Percentiles rank a stretch among this genome's conserved stretches.
These are phyloP conservation scores for Mucor ambiguus DNA, from an alignment of 371 early-diverging fungal genomes.

Conservation along the genomic window DNA sequence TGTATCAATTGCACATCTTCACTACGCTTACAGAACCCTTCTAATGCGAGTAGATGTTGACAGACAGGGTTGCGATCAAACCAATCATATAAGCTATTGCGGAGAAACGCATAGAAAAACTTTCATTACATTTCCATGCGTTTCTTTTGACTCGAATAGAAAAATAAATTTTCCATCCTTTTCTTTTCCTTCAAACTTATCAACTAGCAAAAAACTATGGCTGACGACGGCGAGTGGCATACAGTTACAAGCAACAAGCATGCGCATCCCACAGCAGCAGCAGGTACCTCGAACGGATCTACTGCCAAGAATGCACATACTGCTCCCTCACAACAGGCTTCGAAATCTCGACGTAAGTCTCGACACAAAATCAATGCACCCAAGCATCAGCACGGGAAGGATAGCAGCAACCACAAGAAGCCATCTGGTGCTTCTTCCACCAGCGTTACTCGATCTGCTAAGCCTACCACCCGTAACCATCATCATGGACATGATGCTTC, in stretches of 20 bases:
- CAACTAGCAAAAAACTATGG: constrained; percentile 10
- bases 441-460: not conserved
- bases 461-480: not conserved
- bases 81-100: not conserved
- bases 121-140: not conserved
- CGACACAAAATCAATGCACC: constrained; percentile 4
- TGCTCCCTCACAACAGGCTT: not conserved
- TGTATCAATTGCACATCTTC: not conserved
- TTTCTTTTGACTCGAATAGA: not conserved
- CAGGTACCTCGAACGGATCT: not conserved
- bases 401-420: not conserved
- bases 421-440: not conserved
- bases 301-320: not conserved
- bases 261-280: not conserved
- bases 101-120: not conserved
- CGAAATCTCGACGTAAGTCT: constrained; percentile 10
- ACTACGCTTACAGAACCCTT: not conserved
- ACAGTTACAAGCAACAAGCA: constrained; percentile 25
- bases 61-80: not conserved
- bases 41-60: not conserved
- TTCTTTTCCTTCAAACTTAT: not conserved
- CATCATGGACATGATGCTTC: not conserved
- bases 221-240: constrained; percentile 39
- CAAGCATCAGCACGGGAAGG: not conserved
- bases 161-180: constrained; percentile 1